Evolutionary conservation across 257 asterid genomes (phyloP).

Genomic region (Solanum ossicruentum): DNA sequence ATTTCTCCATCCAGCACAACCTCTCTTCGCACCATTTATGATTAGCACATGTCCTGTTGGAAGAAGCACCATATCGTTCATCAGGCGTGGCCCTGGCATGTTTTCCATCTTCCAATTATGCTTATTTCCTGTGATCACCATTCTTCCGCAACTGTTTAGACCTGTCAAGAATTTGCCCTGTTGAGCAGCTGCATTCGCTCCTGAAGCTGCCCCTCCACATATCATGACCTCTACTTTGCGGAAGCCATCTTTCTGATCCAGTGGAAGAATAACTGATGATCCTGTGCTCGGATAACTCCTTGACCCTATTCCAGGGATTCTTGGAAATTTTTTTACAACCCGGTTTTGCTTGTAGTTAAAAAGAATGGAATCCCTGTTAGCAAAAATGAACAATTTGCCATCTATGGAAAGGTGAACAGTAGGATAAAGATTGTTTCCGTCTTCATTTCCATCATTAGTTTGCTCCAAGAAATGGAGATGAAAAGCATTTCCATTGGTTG

Average conservation of each 20-base stretch:
- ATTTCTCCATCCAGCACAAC: conserved; percentile 33
- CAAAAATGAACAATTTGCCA: conserved; percentile 45
- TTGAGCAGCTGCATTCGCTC: conserved; percentile 24
- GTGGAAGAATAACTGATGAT: conserved; percentile 52
- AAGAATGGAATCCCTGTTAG: conserved; percentile 55
- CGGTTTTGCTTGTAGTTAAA: conserved; percentile 26
- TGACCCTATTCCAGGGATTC: conserved; percentile 40
- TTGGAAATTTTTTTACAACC: conserved; percentile 34
- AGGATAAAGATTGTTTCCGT: conserved; percentile 46
- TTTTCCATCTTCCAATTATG: conserved; percentile 50
- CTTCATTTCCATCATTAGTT: conserved; percentile 13
- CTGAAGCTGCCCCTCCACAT: conserved; percentile 46
- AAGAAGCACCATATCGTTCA: conserved; percentile 50
- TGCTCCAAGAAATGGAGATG: conserved; percentile 33
- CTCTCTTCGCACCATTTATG: conserved; percentile 40
- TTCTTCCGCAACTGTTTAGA: conserved; percentile 38
- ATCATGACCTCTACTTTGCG: conserved; percentile 47
- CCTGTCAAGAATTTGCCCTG: conserved; percentile 27
- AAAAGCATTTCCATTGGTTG: conserved; percentile 4
- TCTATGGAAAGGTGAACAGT: conserved; percentile 58
- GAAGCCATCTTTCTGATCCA: conserved; percentile 21
- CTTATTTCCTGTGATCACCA: conserved; percentile 42
- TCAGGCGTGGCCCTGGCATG: conserved; percentile 41
- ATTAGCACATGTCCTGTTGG: conserved; percentile 54
- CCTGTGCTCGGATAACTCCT: conserved; percentile 61